Evolutionary conservation across 2,329 filamentous ascomycete genomes (phyloP).

Genomic region (Rutstroemia sp.): DNA sequence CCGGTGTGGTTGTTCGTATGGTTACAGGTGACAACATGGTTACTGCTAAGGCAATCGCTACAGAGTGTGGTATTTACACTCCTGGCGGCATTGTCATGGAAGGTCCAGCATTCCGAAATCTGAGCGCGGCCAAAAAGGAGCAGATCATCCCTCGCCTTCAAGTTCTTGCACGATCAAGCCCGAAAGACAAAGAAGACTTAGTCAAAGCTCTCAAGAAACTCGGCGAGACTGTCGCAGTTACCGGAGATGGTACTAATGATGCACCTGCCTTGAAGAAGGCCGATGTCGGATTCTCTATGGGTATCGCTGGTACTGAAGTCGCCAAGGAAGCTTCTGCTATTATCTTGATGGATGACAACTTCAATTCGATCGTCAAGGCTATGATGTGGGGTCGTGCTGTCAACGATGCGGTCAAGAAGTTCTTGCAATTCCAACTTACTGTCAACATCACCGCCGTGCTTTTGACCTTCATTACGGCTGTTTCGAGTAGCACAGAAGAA

Average conservation of each 20-base stretch:
- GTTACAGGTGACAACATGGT: slow-evolving; percentile 66
- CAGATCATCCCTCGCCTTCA: slow-evolving; percentile 53
- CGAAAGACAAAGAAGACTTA: slow-evolving; percentile 60
- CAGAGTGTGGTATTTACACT: slow-evolving; percentile 57
- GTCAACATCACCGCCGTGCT: slow-evolving; percentile 76
- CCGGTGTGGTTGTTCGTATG: slow-evolving; percentile 67
- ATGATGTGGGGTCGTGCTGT: slow-evolving; percentile 55
- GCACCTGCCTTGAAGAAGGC: slow-evolving; percentile 58
- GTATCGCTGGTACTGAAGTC: slow-evolving; percentile 57
- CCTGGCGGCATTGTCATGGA: slow-evolving; percentile 57
- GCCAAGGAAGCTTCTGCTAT: slow-evolving; percentile 55
- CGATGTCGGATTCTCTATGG: slow-evolving; percentile 63
- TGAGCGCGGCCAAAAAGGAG: slow-evolving; percentile 52
- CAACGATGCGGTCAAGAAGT: slow-evolving; percentile 47
- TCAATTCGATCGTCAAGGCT: slow-evolving; percentile 54
- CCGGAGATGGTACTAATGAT: slow-evolving; percentile 60
- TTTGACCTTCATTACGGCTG: slow-evolving; percentile 70
- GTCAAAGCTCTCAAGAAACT: slow-evolving; percentile 57
- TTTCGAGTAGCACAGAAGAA: slow-evolving; percentile 52
- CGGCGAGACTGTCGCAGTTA: slow-evolving; percentile 59
- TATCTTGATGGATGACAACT: slow-evolving; percentile 56
- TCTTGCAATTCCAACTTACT: slow-evolving; percentile 53
- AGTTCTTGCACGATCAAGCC: slow-evolving; percentile 61
- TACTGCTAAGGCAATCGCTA: slow-evolving; percentile 66
- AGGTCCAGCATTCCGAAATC: slow-evolving; percentile 57